phyloP scores from a whole-genome alignment of 2,329 filamentous ascomycete species.

The Epichloe aotearoae region DNA sequence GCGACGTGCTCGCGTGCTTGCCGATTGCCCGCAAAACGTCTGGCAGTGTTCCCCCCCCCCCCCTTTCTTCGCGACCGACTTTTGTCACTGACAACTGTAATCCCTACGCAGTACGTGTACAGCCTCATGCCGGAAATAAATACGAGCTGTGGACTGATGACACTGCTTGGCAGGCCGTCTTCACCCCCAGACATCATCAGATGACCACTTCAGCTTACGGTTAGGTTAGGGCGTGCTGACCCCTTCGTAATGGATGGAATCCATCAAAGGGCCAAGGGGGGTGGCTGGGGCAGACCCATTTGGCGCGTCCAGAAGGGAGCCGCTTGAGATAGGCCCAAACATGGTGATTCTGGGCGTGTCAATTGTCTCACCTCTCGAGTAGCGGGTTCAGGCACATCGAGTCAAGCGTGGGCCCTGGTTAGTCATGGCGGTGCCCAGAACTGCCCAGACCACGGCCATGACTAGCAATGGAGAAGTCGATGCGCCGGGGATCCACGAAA shows the following conservation, averaged over 20 bases:
- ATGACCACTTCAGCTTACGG: background rate
- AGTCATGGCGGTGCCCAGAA: background rate
- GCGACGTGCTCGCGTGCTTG: background rate
- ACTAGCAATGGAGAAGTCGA: background rate
- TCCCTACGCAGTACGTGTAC: background rate
- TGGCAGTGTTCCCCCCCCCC: no score
- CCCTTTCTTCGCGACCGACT: no score
- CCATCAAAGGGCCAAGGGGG: background rate
- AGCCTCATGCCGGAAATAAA: background rate
- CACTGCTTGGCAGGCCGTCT: background rate
- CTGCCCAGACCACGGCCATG: background rate
- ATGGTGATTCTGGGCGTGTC: background rate
- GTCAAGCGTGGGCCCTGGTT: background rate
- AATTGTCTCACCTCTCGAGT: conserved; percentile 2
- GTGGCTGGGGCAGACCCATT: conserved; percentile 1
- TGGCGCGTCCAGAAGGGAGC: background rate
- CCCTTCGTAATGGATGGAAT: background rate
- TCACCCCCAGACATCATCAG: no score
- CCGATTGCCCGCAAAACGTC: background rate
- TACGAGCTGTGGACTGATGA: background rate
- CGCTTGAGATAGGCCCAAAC: background rate
- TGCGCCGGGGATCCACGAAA: background rate
- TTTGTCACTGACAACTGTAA: background rate
- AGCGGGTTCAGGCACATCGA: background rate
- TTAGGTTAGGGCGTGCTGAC: background rate